Evolutionary conservation across 257 asterid genomes (phyloP).

Genomic region (Solanum tarapatanum): DNA sequence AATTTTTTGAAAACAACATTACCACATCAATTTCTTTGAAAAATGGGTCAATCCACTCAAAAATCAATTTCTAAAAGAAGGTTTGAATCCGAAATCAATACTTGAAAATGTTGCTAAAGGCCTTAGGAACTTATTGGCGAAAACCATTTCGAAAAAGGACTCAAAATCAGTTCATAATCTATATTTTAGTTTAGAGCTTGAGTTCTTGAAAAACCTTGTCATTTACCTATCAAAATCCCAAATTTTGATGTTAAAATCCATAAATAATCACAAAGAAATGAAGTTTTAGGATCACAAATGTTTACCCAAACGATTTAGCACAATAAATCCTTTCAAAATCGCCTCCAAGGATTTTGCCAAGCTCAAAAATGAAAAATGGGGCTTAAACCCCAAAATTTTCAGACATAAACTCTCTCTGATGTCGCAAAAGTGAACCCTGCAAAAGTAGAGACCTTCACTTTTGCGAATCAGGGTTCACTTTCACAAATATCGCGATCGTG

Average conservation of each 20-base stretch:
- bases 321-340: too few relatives aligned
- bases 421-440: background rate
- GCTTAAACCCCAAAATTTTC: background rate
- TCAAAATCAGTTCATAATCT: too few relatives aligned
- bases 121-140: background rate
- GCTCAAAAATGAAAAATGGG: background rate
- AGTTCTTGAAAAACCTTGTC: background rate
- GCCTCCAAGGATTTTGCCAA: too few relatives aligned
- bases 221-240: background rate
- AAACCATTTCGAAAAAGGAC: background rate
- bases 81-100: background rate
- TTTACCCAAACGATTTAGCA: too few relatives aligned
- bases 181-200: too few relatives aligned
- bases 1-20: background rate
- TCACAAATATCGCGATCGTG: too few relatives aligned
- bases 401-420: background rate
- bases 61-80: background rate
- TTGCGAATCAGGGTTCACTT: background rate
- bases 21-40: background rate
- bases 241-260: background rate
- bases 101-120: background rate
- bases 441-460: background rate
- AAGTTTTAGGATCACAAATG: background rate
- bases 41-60: background rate
- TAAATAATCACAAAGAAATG: background rate